phyloP scores from a whole-genome alignment of 257 asterid species.

The Paulownia fortunei region DNA sequence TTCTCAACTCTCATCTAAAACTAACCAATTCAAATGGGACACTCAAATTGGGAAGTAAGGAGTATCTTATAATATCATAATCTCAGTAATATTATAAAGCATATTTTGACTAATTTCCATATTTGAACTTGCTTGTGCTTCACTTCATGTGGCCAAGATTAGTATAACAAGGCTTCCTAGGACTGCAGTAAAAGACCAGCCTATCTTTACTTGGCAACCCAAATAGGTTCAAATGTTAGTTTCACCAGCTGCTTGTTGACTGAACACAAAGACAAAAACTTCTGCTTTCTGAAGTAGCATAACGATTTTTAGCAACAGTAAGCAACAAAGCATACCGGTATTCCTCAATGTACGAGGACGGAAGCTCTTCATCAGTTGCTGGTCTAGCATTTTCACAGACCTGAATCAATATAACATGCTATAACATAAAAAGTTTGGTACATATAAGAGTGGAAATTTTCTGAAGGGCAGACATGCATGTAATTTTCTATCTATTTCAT shows the following conservation, averaged over 20 bases:
- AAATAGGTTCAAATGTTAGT: slow-evolving; percentile 15
- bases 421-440: slow-evolving; percentile 2
- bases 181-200: background rate
- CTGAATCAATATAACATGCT: slow-evolving; percentile 49
- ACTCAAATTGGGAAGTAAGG: background rate
- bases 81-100: background rate
- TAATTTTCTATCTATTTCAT: slow-evolving; percentile 5
- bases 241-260: slow-evolving; percentile 9
- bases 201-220: slow-evolving; percentile 2
- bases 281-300: slow-evolving; percentile 23
- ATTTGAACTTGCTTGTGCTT: background rate
- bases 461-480: background rate
- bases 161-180: background rate
- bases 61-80: background rate
- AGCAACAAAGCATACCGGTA: slow-evolving; percentile 60
- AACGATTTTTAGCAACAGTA: slow-evolving; percentile 18
- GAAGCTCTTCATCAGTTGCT: slow-evolving; percentile 91
- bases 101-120: background rate
- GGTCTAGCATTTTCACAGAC: slow-evolving; percentile 73
- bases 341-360: slow-evolving; percentile 87
- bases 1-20: background rate
- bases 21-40: background rate
- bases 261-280: background rate
- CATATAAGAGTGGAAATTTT: background rate
- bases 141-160: slow-evolving; percentile 8